These are phyloP conservation scores for Diaporthe helianthi DNA, from an alignment of 2,329 filamentous ascomycete genomes.

Conservation along the genomic window DNA sequence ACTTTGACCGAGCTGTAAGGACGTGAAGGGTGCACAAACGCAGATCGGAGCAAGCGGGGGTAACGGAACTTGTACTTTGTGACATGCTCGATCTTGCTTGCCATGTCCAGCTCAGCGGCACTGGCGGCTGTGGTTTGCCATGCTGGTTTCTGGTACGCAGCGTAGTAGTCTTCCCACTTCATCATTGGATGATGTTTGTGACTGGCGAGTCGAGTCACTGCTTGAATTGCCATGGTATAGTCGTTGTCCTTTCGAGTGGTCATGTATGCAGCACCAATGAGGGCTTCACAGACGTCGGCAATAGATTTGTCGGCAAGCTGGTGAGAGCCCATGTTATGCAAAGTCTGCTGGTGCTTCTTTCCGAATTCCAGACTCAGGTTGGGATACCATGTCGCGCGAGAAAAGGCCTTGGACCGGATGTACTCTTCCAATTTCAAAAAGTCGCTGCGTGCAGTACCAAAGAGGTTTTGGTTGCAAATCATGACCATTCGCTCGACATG, in stretches of 20 bases:
- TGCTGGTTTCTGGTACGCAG: constrained; percentile 69
- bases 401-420: constrained; percentile 84
- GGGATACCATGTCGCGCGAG: constrained; percentile 88
- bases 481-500: constrained; percentile 91
- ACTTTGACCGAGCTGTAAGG: constrained; percentile 77
- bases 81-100: constrained; percentile 65
- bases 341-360: constrained; percentile 58
- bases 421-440: constrained; percentile 70
- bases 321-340: constrained; percentile 61
- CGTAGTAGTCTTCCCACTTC: constrained; percentile 76
- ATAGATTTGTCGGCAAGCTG: constrained; percentile 85
- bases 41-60: constrained; percentile 79
- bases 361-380: constrained; percentile 76
- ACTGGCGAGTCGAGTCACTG: constrained; percentile 74
- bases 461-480: constrained; percentile 90
- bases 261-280: constrained; percentile 85
- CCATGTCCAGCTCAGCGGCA: constrained; percentile 73
- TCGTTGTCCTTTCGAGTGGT: constrained; percentile 48
- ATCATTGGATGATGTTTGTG: constrained; percentile 73
- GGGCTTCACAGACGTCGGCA: constrained; percentile 91
- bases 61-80: constrained; percentile 72
- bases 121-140: constrained; percentile 73
- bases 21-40: constrained; percentile 88
- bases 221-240: constrained; percentile 66
- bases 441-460: constrained; percentile 71